A percentile compares a stretch with the other conserved stretches of the same genome.
phyloP scores from a whole-genome alignment of 2,329 filamentous ascomycete species.

The Colletotrichum coccodes region DNA sequence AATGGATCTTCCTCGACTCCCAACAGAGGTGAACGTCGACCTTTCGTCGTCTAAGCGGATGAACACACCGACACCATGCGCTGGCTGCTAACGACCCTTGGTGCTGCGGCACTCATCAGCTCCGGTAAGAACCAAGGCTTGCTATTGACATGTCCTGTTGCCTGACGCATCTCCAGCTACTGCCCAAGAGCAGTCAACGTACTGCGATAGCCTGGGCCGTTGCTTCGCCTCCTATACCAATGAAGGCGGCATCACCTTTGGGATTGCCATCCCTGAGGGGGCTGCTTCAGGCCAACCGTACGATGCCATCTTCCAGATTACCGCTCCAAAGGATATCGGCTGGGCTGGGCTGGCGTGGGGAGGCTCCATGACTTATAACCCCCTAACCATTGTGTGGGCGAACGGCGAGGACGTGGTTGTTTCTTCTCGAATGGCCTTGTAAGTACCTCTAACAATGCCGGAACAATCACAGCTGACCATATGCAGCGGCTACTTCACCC shows the following conservation, averaged over 20 bases:
- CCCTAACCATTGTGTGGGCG: slow-evolving; percentile 53
- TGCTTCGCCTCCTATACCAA: slow-evolving; percentile 40
- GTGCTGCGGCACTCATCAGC: slow-evolving; percentile 22
- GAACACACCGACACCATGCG: slow-evolving; percentile 26
- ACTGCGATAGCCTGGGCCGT: slow-evolving; percentile 36
- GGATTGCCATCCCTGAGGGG: slow-evolving; percentile 48
- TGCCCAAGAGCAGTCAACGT: slow-evolving; percentile 27
- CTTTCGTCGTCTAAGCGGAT: neutral
- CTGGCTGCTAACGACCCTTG: neutral
- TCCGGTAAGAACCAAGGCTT: slow-evolving; percentile 15
- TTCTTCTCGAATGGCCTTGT: slow-evolving; percentile 49
- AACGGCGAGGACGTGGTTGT: slow-evolving; percentile 50
- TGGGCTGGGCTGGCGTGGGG: slow-evolving; percentile 58
- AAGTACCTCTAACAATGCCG: slow-evolving; percentile 12
- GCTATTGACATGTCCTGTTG: too few species aligned
- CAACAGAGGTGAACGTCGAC: too few species aligned
- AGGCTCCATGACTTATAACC: slow-evolving; percentile 55
- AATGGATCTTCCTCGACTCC: neutral
- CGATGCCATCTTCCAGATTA: slow-evolving; percentile 54
- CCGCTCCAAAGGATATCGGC: slow-evolving; percentile 50
- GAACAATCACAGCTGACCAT: neutral
- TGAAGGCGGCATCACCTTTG: slow-evolving; percentile 40
- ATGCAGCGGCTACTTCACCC: slow-evolving; percentile 47
- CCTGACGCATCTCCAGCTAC: neutral
- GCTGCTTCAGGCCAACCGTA: slow-evolving; percentile 42